Evolutionary conservation across 495 filamentous ascomycete species (phyloP).

Genomic region (Trichocladium uniseriatum): DNA sequence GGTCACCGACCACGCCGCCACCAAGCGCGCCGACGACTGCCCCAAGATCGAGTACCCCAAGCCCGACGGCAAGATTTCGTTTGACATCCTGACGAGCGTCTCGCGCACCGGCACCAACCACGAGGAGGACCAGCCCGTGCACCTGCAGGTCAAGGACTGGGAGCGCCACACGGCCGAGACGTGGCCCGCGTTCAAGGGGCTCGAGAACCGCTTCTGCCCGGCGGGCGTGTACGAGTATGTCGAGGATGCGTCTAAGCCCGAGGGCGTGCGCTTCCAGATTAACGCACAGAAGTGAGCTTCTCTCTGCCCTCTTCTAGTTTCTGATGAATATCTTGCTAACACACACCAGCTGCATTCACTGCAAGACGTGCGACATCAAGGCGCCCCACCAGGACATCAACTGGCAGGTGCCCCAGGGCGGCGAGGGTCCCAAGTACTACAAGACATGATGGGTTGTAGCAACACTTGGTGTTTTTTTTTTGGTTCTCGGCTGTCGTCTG

Average conservation of each 20-base stretch:
- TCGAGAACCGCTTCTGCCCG: constrained; percentile 99
- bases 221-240: constrained; percentile 98
- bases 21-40: constrained; percentile 68
- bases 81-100: constrained; percentile 92
- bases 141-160: constrained; percentile 92
- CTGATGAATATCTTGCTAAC: background rate
- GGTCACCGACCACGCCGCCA: constrained; percentile 61
- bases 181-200: constrained; percentile 79
- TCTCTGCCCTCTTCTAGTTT: background rate
- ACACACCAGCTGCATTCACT: constrained; percentile 77
- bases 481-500: background rate
- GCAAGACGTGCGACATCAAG: constrained; percentile 99
- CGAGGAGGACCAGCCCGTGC: constrained; percentile 96
- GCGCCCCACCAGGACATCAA: constrained; percentile 93
- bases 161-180: constrained; percentile 72
- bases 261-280: constrained; percentile 92
- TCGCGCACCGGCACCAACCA: constrained; percentile 95
- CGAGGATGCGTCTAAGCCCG: constrained; percentile 71
- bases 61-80: constrained; percentile 85
- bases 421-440: constrained; percentile 93
- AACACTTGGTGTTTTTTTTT: background rate
- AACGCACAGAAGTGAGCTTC: constrained; percentile 80
- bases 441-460: constrained; percentile 53
- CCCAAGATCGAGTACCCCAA: constrained; percentile 93
- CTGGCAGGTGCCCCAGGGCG: constrained; percentile 91